Conservation (phyloP, 2,329 filamentous ascomycete species). For the Cordyceps cateniannulata region DNA sequence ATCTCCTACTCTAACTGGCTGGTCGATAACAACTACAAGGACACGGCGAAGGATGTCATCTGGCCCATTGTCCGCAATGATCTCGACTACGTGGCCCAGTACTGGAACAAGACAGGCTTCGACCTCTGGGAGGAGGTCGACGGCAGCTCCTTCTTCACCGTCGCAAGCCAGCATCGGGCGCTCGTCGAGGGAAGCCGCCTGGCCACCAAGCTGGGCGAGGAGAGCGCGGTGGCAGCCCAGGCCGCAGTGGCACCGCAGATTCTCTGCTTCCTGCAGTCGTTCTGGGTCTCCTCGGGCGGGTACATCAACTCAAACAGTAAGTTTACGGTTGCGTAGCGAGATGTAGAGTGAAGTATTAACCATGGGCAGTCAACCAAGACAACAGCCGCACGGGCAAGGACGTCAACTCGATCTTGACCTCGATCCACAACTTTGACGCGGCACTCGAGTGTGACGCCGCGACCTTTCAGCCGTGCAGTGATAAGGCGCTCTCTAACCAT, state of each 20-base stretch:
- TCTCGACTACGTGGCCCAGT: constrained; percentile 66
- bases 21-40: constrained; percentile 56
- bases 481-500: constrained; percentile 64
- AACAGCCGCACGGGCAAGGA: constrained; percentile 63
- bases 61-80: constrained; percentile 76
- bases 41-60: constrained; percentile 47
- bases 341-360: not conserved
- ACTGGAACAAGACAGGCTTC: constrained; percentile 61
- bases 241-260: constrained; percentile 58
- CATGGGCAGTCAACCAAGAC: constrained; percentile 43
- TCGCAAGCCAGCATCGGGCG: constrained; percentile 62
- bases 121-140: constrained; percentile 81
- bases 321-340: constrained; percentile 16
- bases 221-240: constrained; percentile 50
- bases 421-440: constrained; percentile 66
- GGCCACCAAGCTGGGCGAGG: constrained; percentile 55
- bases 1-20: constrained; percentile 69
- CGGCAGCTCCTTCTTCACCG: constrained; percentile 74
- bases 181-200: constrained; percentile 61
- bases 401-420: constrained; percentile 60
- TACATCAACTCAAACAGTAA: constrained; percentile 63
- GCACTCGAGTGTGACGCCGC: constrained; percentile 56
- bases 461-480: constrained; percentile 74
- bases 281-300: constrained; percentile 57
- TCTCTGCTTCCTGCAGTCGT: constrained; percentile 66